Evolutionary conservation across 306 rosid species (phyloP), one percentile per base, ranked within the genome.

Genomic region (Canavalia gladiata): DNA sequence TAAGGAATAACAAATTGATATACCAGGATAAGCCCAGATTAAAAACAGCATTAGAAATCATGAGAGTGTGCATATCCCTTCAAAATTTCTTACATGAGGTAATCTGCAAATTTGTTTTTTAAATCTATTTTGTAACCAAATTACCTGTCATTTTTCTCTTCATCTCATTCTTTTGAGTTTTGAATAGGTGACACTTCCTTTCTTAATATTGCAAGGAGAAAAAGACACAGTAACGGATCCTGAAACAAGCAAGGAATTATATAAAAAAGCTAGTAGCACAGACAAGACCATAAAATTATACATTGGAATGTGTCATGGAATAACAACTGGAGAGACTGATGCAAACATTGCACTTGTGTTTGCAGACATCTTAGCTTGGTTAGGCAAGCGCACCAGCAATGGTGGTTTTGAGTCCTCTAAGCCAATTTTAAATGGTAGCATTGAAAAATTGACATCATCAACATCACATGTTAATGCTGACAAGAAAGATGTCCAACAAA

Each of bases 141-240:
- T 37, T 74, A 73, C 41, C 13, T 2, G 13, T 2, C 41, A 2
- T 25, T 5, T 4, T 56, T 11, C 28, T 34, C 3, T 1, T 9
- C 5, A 41, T 33, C 34, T 50, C 3, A 43, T 5, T 8, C 12
- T 31, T 35, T 51, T 57, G 8, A 0, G 11, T 10, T 66, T 42
- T 78, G 72, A 45, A 60, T 86, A 94, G 97, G 86, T 95, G 63
- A 85, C 59, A 50, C 68, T 95, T 8, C 98, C 99, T 1, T 93
- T 95, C 89, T 74, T 90, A 69, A 96, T 93, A 3, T 76, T 95
- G 80, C 98, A 95, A 52, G 99, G 99, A 50, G 98, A 88, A 72
- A 88, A 89, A n/a, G 99, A 93, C 68, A 91, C 42, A 54, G 94
- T 95, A n/a, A 93, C 97, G 25, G 99, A 95, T 84, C 99, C 97